A percentile compares a stretch with the other conserved stretches of the same genome.
phyloP scores from a whole-genome alignment of 2,329 filamentous ascomycete genomes.

The Monosporascus sp. region DNA sequence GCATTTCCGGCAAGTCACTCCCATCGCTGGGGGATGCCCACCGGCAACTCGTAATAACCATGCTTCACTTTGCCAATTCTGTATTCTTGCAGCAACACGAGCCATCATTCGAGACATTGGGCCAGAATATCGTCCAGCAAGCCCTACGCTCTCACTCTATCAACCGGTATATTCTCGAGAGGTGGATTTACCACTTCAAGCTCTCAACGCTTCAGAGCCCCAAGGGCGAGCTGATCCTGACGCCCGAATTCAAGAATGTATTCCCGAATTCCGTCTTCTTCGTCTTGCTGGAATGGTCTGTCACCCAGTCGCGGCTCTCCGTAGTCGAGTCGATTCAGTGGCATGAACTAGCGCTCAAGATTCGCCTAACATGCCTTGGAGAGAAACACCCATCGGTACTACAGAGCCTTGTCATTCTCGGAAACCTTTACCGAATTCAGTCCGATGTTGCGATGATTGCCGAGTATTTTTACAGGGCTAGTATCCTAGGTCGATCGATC shows the following conservation, averaged over 20 bases:
- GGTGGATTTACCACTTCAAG: constrained; percentile 33
- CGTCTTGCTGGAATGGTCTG: constrained; percentile 28
- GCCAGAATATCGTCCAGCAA: constrained; percentile 18
- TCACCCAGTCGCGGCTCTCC: constrained; percentile 22
- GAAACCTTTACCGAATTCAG: constrained; percentile 24
- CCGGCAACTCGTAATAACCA: constrained; percentile 25
- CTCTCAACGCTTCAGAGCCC: constrained; percentile 25
- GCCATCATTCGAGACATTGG: constrained; percentile 23
- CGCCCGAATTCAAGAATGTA: constrained; percentile 28
- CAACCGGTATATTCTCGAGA: constrained; percentile 29
- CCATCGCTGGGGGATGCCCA: constrained; percentile 29
- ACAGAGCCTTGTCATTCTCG: constrained; percentile 32
- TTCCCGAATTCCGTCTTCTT: constrained; percentile 33
- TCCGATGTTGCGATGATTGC: constrained; percentile 21
- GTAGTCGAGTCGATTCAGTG: constrained; percentile 19
- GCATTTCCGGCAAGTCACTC: constrained; percentile 29
- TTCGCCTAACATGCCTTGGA: constrained; percentile 31
- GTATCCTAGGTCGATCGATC: constrained; percentile 24
- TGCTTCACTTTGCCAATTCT: constrained; percentile 31
- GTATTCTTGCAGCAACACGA: constrained; percentile 19
- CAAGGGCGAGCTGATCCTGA: constrained; percentile 23
- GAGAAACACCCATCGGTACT: constrained; percentile 30
- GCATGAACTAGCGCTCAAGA: constrained; percentile 29
- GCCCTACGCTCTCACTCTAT: constrained; percentile 24
- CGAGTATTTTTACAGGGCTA: constrained; percentile 32